A percentile compares a stretch with the other conserved stretches of the same genome.
phyloP scores from a whole-genome alignment of 805 yeast genomes.

The Allodekkera sacchari region DNA sequence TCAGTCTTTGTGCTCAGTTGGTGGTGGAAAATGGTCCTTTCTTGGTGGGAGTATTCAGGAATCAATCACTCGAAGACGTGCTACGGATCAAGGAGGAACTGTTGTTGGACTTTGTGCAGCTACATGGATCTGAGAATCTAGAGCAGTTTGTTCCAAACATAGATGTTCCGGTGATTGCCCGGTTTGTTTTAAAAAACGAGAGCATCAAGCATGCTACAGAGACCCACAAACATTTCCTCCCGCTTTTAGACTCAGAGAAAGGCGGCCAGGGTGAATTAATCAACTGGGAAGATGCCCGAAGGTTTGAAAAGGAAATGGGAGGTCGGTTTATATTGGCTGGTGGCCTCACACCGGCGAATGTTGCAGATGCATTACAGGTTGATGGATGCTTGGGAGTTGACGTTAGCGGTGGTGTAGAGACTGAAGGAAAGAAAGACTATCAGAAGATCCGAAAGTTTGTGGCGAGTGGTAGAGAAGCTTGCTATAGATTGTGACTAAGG shows the following conservation, averaged over 20 bases:
- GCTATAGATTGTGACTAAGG: too few species aligned
- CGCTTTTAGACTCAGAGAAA: slow-evolving; percentile 74
- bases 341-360: slow-evolving; percentile 75
- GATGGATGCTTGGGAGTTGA: slow-evolving; percentile 80
- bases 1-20: slow-evolving; percentile 18
- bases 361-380: slow-evolving; percentile 39
- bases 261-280: slow-evolving; percentile 90
- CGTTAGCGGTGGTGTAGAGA: slow-evolving; percentile 93
- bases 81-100: slow-evolving; percentile 32
- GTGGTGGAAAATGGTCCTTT: slow-evolving; percentile 45
- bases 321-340: slow-evolving; percentile 71
- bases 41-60: slow-evolving; percentile 84
- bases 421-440: slow-evolving; percentile 63
- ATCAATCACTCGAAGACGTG: slow-evolving; percentile 66
- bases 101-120: slow-evolving; percentile 69
- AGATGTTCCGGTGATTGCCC: slow-evolving; percentile 56
- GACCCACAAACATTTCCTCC: slow-evolving; percentile 36
- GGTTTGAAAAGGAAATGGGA: slow-evolving; percentile 23
- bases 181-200: slow-evolving; percentile 58
- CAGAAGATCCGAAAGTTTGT: slow-evolving; percentile 56
- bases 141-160: slow-evolving; percentile 31
- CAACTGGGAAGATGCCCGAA: slow-evolving; percentile 54
- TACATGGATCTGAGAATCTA: slow-evolving; percentile 72
- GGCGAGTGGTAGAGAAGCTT: slow-evolving; percentile 38
- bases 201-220: slow-evolving; percentile 16